These are phyloP conservation scores for Stenogyne calaminthoides DNA, from an alignment of 305 asterid species.

Conservation along the genomic window DNA sequence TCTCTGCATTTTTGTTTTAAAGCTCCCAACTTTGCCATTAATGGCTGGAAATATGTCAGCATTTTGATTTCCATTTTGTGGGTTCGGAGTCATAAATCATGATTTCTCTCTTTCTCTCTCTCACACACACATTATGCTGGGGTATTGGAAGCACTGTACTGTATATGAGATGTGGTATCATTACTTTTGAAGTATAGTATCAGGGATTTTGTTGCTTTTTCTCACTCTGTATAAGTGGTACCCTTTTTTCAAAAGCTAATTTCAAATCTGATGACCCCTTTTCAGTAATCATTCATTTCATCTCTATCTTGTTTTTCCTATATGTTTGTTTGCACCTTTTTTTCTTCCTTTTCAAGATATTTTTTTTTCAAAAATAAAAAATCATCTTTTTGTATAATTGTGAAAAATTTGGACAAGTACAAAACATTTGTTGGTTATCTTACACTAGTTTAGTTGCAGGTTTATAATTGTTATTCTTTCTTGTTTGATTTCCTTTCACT, in stretches of 20 bases:
- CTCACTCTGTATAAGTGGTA: slow-evolving; percentile 20
- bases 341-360: slow-evolving; percentile 11
- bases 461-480: slow-evolving; percentile 13
- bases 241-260: slow-evolving; percentile 33
- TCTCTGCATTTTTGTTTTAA: not conserved
- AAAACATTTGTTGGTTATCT: not conserved
- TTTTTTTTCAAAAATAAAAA: no score
- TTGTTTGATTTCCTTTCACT: slow-evolving; percentile 19
- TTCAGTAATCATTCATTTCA: slow-evolving; percentile 25
- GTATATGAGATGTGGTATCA: slow-evolving; percentile 34
- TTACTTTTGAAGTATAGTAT: slow-evolving; percentile 40
- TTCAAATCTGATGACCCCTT: slow-evolving; percentile 32
- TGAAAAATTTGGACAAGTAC: not conserved
- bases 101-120: not conserved
- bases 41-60: not conserved
- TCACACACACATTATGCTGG: not conserved
- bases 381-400: not conserved
- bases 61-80: slow-evolving; percentile 26
- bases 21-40: not conserved
- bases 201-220: not conserved
- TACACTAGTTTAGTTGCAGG: not conserved
- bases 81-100: not conserved
- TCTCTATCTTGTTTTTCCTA: slow-evolving; percentile 17
- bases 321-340: slow-evolving; percentile 31
- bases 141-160: slow-evolving; percentile 11